phyloP scores from a whole-genome alignment of 768 basidiomycete genomes.

The Termitomyces sp. region DNA sequence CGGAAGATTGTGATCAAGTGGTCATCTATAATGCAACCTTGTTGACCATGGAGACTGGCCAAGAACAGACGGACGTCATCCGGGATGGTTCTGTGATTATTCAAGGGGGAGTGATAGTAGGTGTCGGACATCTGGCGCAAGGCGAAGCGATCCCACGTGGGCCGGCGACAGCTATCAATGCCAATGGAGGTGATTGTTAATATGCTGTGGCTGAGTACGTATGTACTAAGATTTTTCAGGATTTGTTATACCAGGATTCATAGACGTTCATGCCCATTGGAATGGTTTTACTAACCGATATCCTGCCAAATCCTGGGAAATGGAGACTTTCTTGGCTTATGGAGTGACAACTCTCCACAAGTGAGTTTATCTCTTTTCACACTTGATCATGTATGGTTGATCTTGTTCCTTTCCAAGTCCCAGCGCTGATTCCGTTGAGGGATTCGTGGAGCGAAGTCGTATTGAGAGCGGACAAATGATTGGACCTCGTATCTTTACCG shows the following conservation, averaged over 20 bases:
- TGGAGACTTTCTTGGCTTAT: constrained; percentile 70
- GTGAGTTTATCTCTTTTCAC: constrained; percentile 28
- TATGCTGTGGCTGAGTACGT: neutral
- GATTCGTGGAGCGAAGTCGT: constrained; percentile 61
- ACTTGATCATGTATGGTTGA: neutral
- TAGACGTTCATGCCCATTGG: constrained; percentile 79
- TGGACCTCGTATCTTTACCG: constrained; percentile 70
- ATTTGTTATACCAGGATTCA: constrained; percentile 64
- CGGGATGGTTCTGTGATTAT: constrained; percentile 46
- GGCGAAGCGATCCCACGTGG: constrained; percentile 21
- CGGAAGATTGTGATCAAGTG: constrained; percentile 29
- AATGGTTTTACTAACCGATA: constrained; percentile 43
- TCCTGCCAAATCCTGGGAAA: constrained; percentile 68
- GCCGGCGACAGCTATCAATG: constrained; percentile 46
- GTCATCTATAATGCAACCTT: constrained; percentile 66
- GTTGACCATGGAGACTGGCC: constrained; percentile 60
- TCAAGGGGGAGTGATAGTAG: constrained; percentile 54
- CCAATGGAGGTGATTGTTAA: constrained; percentile 48
- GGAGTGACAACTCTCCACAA: constrained; percentile 77
- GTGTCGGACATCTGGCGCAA: constrained; percentile 30
- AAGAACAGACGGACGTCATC: constrained; percentile 44
- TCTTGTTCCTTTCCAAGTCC: constrained; percentile 37
- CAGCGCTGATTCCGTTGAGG: constrained; percentile 55
- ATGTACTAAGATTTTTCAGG: constrained; percentile 29
- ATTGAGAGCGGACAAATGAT: constrained; percentile 64